A percentile compares a stretch with the other conserved stretches of the same genome.
Evolutionary conservation across 75 land plant species (phyloP).

Genomic region (Selaginella tamariscina): DNA sequence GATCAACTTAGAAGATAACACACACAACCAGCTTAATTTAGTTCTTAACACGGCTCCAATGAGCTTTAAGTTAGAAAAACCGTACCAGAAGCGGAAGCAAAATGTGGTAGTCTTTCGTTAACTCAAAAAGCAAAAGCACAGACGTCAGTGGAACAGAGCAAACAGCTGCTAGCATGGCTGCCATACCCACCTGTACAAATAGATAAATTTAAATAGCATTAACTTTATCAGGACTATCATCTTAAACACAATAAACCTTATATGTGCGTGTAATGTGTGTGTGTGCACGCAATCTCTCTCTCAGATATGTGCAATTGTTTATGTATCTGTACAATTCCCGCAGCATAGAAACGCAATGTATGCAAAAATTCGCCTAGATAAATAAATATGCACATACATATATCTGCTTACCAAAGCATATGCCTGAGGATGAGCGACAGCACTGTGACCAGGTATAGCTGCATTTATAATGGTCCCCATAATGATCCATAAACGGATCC

Average conservation of each 20-base stretch:
- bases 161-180: constrained; percentile 1
- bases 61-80: neutral
- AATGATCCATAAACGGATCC: constrained; percentile 94
- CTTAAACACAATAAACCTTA: too few species aligned
- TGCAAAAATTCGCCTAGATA: too few species aligned
- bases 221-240: neutral
- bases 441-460: constrained; percentile 86
- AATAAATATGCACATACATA: too few species aligned
- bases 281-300: too few species aligned
- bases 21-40: too few species aligned
- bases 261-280: too few species aligned
- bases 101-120: neutral
- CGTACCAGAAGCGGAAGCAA: neutral
- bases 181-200: neutral
- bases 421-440: constrained; percentile 98
- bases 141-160: neutral
- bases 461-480: constrained; percentile 77
- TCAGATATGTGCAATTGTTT: too few species aligned
- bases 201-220: neutral
- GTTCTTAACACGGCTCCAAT: too few species aligned
- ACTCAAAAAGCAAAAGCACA: neutral
- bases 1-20: too few species aligned
- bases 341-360: too few species aligned
- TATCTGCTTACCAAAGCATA: constrained; percentile 73
- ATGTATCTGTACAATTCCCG: too few species aligned